A percentile compares a stretch with the other conserved stretches of the same genome.
Evolutionary conservation across 257 asterid genomes (phyloP).

Genomic region (Anisodus acutangulus): DNA sequence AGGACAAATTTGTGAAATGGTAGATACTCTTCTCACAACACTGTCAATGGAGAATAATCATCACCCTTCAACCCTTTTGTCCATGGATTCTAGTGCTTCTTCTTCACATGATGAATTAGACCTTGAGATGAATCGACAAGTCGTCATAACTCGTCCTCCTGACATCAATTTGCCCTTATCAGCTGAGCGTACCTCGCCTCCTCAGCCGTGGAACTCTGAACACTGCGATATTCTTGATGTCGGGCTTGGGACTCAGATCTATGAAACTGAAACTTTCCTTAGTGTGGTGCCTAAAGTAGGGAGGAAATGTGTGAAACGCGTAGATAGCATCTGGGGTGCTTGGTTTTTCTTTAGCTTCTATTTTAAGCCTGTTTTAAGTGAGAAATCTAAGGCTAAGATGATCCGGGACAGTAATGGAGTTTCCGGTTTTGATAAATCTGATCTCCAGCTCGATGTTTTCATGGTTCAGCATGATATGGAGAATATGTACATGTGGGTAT

Average conservation of each 20-base stretch:
- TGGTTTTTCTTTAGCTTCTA: conserved; percentile 84
- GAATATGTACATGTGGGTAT: conserved; percentile 87
- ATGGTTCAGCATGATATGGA: conserved; percentile 89
- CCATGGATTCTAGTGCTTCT: conserved; percentile 76
- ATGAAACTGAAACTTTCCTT: conserved; percentile 56
- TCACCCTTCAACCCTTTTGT: conserved; percentile 71
- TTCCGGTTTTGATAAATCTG: conserved; percentile 67
- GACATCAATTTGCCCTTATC: conserved; percentile 76
- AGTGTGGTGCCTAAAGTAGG: conserved; percentile 54
- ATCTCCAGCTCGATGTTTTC: conserved; percentile 67
- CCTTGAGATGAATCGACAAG: conserved; percentile 64
- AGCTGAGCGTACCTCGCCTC: conserved; percentile 66
- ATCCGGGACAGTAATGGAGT: conserved; percentile 62
- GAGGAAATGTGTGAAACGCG: conserved; percentile 59
- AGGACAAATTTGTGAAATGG: conserved; percentile 42
- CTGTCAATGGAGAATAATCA: conserved; percentile 64
- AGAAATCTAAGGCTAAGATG: conserved; percentile 63
- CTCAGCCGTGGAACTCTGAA: conserved; percentile 61
- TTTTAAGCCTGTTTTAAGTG: conserved; percentile 73
- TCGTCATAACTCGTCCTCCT: conserved; percentile 60
- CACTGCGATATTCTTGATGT: conserved; percentile 70
- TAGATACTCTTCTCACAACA: conserved; percentile 55
- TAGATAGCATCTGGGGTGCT: conserved; percentile 83
- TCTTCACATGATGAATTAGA: conserved; percentile 60
- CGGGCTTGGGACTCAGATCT: conserved; percentile 58